phyloP scores from a whole-genome alignment of 2,329 filamentous ascomycete species.

The Nannizzia gypsea region DNA sequence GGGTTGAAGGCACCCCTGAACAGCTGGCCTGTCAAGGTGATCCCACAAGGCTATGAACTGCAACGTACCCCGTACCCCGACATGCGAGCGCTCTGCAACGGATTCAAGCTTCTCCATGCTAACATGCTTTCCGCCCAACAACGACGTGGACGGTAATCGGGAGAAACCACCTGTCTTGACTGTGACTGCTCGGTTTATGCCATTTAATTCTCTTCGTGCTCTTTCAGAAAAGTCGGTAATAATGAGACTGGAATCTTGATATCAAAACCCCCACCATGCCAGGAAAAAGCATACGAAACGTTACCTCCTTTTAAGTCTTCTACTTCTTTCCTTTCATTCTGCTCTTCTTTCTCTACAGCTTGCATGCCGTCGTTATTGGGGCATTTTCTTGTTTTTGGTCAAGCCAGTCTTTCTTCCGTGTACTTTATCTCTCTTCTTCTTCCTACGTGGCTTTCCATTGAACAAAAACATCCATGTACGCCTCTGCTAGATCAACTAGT shows the following conservation, averaged over 20 bases:
- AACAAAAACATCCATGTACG: neutral
- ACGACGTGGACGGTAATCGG: constrained; percentile 8
- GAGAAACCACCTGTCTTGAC: neutral
- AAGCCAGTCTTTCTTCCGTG: neutral
- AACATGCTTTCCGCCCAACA: constrained; percentile 42
- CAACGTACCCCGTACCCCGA: constrained; percentile 83
- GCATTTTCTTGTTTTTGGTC: neutral
- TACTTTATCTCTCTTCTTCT: neutral
- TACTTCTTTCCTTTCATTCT: neutral
- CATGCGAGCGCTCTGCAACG: constrained; percentile 90
- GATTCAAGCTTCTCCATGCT: constrained; percentile 77
- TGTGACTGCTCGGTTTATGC: neutral
- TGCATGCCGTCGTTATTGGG: neutral
- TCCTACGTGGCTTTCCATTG: neutral
- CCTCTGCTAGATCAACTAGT: neutral
- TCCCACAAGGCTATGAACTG: constrained; percentile 87
- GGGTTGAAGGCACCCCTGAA: constrained; percentile 61
- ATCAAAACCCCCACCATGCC: neutral
- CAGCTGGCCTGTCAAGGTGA: constrained; percentile 75
- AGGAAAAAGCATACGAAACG: neutral
- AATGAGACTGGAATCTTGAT: neutral
- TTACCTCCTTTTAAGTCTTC: neutral
- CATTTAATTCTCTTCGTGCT: neutral
- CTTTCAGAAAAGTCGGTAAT: neutral
- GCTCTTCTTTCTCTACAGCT: neutral